Conservation (phyloP, 2,329 filamentous ascomycete genomes). For the Talaromyces sp. region DNA sequence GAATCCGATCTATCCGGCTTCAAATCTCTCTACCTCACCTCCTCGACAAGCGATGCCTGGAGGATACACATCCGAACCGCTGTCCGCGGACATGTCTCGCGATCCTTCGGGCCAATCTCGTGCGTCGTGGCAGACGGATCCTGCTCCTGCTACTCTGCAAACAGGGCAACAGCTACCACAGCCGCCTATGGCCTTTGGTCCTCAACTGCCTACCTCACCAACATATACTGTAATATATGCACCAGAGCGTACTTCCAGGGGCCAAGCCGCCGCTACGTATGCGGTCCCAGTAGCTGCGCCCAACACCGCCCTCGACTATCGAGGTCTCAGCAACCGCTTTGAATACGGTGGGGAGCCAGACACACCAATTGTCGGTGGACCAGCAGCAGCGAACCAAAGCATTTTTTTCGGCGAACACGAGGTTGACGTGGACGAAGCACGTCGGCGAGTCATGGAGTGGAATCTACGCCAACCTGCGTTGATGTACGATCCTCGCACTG, state of each 20-base stretch:
- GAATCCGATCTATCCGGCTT: conserved; percentile 31
- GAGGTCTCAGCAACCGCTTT: conserved; percentile 21
- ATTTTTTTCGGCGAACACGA: conserved; percentile 31
- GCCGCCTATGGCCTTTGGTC: conserved; percentile 14
- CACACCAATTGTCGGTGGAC: not conserved
- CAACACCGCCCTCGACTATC: not conserved
- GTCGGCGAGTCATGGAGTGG: conserved; percentile 29
- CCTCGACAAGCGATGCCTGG: conserved; percentile 27
- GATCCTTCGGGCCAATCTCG: conserved; percentile 35
- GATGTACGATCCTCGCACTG: conserved; percentile 5
- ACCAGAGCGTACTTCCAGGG: not conserved
- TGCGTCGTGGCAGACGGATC: conserved; percentile 40
- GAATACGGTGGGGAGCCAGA: conserved; percentile 21
- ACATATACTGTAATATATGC: conserved; percentile 9
- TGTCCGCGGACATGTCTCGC: conserved; percentile 35
- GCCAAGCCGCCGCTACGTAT: conserved; percentile 1
- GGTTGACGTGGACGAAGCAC: conserved; percentile 33
- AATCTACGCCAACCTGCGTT: conserved; percentile 14
- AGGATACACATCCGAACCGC: conserved; percentile 33
- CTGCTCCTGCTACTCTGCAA: conserved; percentile 29
- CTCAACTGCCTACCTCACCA: conserved; percentile 3
- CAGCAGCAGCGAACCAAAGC: conserved; percentile 15
- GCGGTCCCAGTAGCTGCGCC: not conserved
- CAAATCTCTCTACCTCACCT: conserved; percentile 36
- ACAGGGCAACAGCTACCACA: conserved; percentile 24